Base-by-base conservation (phyloP, 805 yeast genomes). In the Grigorovia jiainica region DNA sequence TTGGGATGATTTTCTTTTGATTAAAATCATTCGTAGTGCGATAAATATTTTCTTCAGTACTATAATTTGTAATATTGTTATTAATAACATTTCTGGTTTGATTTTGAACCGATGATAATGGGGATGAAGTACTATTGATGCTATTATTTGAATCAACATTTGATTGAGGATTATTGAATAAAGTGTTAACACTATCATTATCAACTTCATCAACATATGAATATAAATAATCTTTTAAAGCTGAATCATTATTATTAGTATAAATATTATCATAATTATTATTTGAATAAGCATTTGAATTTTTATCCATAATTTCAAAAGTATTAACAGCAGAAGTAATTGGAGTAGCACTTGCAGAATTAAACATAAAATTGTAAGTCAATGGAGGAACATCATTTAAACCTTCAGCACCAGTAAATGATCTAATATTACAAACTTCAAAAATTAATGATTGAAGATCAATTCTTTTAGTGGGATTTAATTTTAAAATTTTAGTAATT, bases 391-490 rank as follows among this genome's bases (percentile, higher is more conserved):
- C 61, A 16, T 39, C 27, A 16, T 47, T 41, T 38, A 61, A 43
- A 5, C 60, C 58, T 5, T 61, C 55, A 8, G 49, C 49, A 7
- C 41, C 48, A 7, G 60, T 55, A 38, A 59, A 59, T 18, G 51
- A 48, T 4, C 48, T 42, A 31, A 59, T 50, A 8, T 46, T 42
- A 7, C 52, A 44, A 10, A 57, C 51, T 29, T 52, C 53, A 7
- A 47, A 44, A 53, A 55, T 52, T 31, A 53, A 38, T 6, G 46
- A 42, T 17, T 39, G 43, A 27, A 57, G 40, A 21, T 47, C 43
- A 8, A 60, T 56, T 46, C 72, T 57, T 30, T 57, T 51, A 18
- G 52, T 51, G 27, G 71, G 70, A 36, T 65, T 58, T 27, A 59
- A 49, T 44, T 51, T 57, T 37, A 66, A 45, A 8, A 66, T 53